Evolutionary conservation across 345 rosid genomes (phyloP).

Genomic region (Salix udensis): DNA sequence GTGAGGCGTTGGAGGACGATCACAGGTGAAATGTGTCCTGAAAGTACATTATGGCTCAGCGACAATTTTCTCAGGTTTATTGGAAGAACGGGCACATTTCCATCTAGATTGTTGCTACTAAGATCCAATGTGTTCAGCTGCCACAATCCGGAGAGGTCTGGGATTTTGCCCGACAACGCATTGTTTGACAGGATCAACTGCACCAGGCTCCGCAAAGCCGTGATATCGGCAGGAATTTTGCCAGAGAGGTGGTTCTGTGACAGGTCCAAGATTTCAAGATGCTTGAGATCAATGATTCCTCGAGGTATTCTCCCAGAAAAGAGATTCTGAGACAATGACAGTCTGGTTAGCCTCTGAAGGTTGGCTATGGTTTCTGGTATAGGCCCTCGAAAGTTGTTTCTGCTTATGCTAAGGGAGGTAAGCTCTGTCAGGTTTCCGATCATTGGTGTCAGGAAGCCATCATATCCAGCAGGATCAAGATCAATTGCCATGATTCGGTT

Average conservation of each 20-base stretch:
- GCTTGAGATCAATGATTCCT: conserved; percentile 28
- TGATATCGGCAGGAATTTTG: conserved; percentile 35
- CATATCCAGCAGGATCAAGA: conserved; percentile 54
- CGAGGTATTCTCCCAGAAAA: conserved; percentile 46
- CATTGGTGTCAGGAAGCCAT: conserved; percentile 43
- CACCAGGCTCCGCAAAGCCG: conserved; percentile 37
- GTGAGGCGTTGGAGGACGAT: conserved; percentile 28
- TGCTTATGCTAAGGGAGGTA: conserved; percentile 37
- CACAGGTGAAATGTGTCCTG: conserved; percentile 40
- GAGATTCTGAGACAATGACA: conserved; percentile 35
- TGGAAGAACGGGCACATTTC: conserved; percentile 48
- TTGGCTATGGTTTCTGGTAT: conserved; percentile 41
- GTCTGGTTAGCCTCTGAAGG: conserved; percentile 40
- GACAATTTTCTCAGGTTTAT: conserved; percentile 38
- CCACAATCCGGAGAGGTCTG: conserved; percentile 45
- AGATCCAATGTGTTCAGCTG: conserved; percentile 46
- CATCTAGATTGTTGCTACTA: conserved; percentile 38
- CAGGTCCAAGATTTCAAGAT: conserved; percentile 35
- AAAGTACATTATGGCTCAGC: conserved; percentile 36
- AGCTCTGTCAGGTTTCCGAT: conserved; percentile 54
- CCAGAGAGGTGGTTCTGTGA: conserved; percentile 48
- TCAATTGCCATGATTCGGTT: conserved; percentile 40
- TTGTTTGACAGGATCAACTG: conserved; percentile 38
- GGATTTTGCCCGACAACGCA: conserved; percentile 44
- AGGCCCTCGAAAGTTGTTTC: conserved; percentile 53